phyloP scores from a whole-genome alignment of 2,329 filamentous ascomycete species.

The Epichloe gansuensis region DNA sequence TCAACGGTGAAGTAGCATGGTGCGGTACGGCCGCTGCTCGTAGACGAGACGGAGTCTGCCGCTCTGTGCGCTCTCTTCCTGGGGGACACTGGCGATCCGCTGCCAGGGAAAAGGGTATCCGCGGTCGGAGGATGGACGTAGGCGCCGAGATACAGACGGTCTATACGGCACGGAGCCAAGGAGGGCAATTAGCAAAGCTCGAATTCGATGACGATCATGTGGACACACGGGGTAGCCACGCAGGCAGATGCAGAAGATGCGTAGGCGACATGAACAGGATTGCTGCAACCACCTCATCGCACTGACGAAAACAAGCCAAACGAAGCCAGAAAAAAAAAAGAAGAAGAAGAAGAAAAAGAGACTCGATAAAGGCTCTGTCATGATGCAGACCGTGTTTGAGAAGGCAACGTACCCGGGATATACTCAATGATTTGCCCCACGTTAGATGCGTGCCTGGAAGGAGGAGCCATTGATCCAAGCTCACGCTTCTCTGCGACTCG shows the following conservation, averaged over 20 bases:
- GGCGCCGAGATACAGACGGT: slow-evolving; percentile 87
- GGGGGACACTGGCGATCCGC: slow-evolving; percentile 47
- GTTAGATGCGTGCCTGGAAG: slow-evolving; percentile 38
- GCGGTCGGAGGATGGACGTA: slow-evolving; percentile 72
- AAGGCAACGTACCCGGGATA: slow-evolving; percentile 61
- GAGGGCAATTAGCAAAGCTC: slow-evolving; percentile 10
- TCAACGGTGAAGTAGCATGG: slow-evolving; percentile 96
- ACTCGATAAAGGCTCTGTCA: not conserved
- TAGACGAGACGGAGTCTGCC: slow-evolving; percentile 39
- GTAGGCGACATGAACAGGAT: not conserved
- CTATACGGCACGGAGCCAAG: slow-evolving; percentile 32
- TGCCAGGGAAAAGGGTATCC: slow-evolving; percentile 78
- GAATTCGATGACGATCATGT: not conserved
- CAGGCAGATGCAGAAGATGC: not conserved
- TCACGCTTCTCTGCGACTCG: slow-evolving; percentile 7
- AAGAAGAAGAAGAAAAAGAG: not conserved
- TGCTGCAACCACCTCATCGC: not conserved
- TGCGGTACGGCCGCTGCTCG: slow-evolving; percentile 25
- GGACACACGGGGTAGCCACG: not conserved
- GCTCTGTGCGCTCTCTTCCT: slow-evolving; percentile 39
- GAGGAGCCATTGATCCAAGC: slow-evolving; percentile 32
- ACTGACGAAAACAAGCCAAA: not conserved
- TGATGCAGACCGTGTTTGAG: not conserved
- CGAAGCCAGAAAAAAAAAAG: not conserved
- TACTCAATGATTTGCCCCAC: slow-evolving; percentile 91